Evolutionary conservation across 371 early-diverging fungal species (phyloP).

Genomic region (Lichtheimia hyalospora): DNA sequence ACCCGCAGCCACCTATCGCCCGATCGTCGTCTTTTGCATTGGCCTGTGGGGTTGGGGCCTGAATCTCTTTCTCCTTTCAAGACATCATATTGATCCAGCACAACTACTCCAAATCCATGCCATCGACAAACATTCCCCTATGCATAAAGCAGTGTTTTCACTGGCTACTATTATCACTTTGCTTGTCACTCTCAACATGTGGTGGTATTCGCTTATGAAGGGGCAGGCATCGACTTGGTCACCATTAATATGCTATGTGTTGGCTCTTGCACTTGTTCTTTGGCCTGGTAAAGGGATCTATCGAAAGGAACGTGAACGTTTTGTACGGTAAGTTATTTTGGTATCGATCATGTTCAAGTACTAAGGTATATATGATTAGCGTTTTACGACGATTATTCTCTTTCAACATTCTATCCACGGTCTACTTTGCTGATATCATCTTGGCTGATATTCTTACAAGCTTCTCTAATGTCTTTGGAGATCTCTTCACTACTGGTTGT

Average conservation of each 20-base stretch:
- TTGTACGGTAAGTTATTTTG: conserved; percentile 51
- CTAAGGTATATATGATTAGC: conserved; percentile 13
- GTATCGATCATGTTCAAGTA: neutral
- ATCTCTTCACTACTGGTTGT: conserved; percentile 53
- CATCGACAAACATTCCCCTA: conserved; percentile 31
- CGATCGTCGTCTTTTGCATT: conserved; percentile 69
- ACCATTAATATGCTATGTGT: conserved; percentile 49
- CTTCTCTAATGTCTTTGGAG: conserved; percentile 86
- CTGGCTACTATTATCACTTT: conserved; percentile 38
- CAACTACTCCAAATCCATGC: conserved; percentile 53
- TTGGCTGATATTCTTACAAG: conserved; percentile 93
- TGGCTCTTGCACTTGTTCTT: conserved; percentile 47
- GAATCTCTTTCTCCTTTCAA: conserved; percentile 64
- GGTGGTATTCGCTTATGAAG: conserved; percentile 22
- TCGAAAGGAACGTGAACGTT: conserved; percentile 61
- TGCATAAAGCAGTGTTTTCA: conserved; percentile 44
- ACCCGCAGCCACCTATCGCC: conserved; percentile 53
- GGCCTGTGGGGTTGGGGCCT: conserved; percentile 81
- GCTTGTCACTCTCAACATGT: conserved; percentile 35
- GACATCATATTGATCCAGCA: conserved; percentile 60
- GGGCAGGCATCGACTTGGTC: conserved; percentile 8
- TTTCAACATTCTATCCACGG: conserved; percentile 54
- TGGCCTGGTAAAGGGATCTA: conserved; percentile 58
- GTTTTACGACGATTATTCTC: conserved; percentile 42
- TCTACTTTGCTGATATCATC: conserved; percentile 82